Conservation (phyloP, 768 basidiomycete genomes). For the Auricularia heimuer region DNA sequence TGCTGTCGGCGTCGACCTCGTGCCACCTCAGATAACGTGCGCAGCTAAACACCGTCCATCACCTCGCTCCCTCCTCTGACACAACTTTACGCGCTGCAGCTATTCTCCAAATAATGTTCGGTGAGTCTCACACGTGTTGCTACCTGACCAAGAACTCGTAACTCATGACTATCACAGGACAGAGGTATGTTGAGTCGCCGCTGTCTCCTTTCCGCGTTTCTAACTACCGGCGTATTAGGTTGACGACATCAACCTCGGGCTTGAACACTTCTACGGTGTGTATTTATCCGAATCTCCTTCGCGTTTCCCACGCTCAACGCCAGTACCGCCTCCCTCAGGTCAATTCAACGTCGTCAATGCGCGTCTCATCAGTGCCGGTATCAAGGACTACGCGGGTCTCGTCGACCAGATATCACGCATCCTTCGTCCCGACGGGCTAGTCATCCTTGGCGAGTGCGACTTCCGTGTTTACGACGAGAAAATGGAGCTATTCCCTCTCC, state of each 20-base stretch:
- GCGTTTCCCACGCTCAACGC: conserved; percentile 49
- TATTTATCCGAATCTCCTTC: conserved; percentile 55
- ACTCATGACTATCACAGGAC: background rate
- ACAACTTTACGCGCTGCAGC: background rate
- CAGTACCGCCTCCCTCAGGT: conserved; percentile 13
- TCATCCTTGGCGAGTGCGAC: conserved; percentile 60
- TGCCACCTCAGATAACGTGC: conserved; percentile 67
- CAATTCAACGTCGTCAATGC: conserved; percentile 70
- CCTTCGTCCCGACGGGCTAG: conserved; percentile 59
- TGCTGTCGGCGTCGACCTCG: conserved; percentile 67
- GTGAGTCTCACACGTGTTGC: background rate
- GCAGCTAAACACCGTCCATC: conserved; percentile 18
- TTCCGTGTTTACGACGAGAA: conserved; percentile 51
- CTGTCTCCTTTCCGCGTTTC: conserved; percentile 2
- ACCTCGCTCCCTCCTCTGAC: background rate
- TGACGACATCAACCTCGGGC: conserved; percentile 75
- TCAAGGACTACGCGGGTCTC: conserved; percentile 54
- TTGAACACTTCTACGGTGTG: conserved; percentile 71
- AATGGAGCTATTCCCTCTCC: background rate
- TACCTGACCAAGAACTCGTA: background rate
- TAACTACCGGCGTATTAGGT: conserved; percentile 35
- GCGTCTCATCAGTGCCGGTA: conserved; percentile 66
- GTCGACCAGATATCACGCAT: conserved; percentile 58
- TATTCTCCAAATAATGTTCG: background rate
- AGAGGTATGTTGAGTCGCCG: conserved; percentile 3